Percentiles rank a stretch among this genome's conserved stretches.
These are phyloP conservation scores for Zymoseptoria ardabiliae DNA, from an alignment of 2,329 filamentous ascomycete genomes.

Conservation along the genomic window DNA sequence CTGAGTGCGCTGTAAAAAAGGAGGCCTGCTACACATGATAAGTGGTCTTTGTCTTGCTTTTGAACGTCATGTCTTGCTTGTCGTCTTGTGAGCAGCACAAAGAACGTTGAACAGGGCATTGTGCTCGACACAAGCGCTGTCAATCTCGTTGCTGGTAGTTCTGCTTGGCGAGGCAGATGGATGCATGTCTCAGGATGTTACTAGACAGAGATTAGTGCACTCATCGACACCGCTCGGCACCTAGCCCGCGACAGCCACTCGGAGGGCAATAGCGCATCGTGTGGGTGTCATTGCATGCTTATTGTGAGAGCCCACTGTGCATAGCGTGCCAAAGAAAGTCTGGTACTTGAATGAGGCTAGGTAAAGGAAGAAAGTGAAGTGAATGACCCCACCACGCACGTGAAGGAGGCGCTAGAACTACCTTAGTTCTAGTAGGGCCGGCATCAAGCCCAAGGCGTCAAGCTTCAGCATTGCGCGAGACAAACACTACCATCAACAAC, in stretches of 20 bases:
- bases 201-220: background rate
- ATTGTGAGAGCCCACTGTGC: background rate
- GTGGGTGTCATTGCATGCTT: background rate
- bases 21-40: background rate
- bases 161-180: background rate
- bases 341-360: background rate
- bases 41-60: background rate
- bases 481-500: background rate
- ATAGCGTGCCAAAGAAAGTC: background rate
- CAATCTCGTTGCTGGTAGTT: background rate
- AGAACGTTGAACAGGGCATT: background rate
- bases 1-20: background rate
- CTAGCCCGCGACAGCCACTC: background rate
- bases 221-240: too few relatives aligned
- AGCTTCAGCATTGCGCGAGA: background rate
- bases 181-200: background rate
- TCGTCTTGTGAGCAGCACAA: background rate
- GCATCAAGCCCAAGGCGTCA: background rate
- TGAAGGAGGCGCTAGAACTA: background rate
- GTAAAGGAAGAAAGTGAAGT: background rate
- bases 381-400: background rate
- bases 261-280: background rate
- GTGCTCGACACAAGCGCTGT: background rate
- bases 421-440: background rate
- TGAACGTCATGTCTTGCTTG: background rate